phyloP scores from a whole-genome alignment of 768 basidiomycete species.

The Pleurotus platypus region DNA sequence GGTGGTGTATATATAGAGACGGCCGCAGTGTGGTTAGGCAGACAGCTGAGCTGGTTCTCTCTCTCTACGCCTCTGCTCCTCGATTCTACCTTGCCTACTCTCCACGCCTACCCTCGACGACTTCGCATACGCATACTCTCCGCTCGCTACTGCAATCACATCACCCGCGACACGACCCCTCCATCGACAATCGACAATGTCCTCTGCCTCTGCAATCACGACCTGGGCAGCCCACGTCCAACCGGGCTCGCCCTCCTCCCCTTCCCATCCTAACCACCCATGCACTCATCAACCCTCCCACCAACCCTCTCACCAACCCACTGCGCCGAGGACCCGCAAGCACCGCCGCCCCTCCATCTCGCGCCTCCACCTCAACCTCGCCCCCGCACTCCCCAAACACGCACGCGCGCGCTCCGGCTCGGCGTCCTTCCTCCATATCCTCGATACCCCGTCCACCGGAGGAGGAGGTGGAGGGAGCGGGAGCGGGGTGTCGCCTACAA shows the following conservation, averaged over 20 bases:
- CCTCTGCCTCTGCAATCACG: no score
- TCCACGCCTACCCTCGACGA: neutral
- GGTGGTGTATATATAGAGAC: no score
- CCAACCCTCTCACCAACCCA: neutral
- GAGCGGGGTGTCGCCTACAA: neutral
- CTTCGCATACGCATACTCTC: neutral
- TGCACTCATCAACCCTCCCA: no score
- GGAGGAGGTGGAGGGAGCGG: constrained; percentile 7
- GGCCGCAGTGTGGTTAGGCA: neutral
- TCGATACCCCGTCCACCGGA: constrained; percentile 39
- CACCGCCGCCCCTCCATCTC: constrained; percentile 27
- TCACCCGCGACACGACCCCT: no score
- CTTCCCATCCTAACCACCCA: no score
- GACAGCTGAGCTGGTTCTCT: constrained; percentile 8
- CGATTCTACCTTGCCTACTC: no score
- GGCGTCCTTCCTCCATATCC: constrained; percentile 32
- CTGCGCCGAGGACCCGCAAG: neutral
- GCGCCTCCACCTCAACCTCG: constrained; percentile 2
- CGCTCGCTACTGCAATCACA: neutral
- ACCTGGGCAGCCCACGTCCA: constrained; percentile 66
- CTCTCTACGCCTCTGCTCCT: neutral
- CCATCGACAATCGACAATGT: no score
- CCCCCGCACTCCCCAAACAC: neutral
- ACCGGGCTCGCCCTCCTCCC: no score
- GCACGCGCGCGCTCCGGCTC: constrained; percentile 39